These are phyloP conservation scores for Cnidoscolus chayamansa DNA, from an alignment of 441 rosid genomes.

Conservation along the genomic window DNA sequence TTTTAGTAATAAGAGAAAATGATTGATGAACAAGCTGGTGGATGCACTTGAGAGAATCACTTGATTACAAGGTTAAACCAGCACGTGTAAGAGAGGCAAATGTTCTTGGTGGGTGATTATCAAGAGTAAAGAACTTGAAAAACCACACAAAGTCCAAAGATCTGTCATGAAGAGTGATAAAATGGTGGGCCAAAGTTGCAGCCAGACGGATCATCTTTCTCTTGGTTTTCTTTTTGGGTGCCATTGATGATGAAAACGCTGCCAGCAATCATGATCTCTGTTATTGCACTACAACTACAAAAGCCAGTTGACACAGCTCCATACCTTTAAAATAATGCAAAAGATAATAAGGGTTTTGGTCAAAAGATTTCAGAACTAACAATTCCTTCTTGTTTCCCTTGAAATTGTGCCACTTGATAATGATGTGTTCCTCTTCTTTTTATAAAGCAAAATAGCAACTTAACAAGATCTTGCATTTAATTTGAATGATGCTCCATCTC, in stretches of 20 bases:
- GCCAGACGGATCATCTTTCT: conserved; percentile 25
- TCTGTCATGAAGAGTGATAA: neutral
- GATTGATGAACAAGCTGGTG: neutral
- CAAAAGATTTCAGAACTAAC: conserved; percentile 24
- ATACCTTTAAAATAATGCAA: conserved; percentile 13
- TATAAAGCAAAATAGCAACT: conserved; percentile 22
- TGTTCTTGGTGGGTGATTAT: conserved; percentile 14
- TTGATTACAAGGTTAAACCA: conserved; percentile 13
- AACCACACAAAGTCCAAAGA: neutral
- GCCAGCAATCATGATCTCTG: conserved; percentile 24
- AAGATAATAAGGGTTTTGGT: neutral
- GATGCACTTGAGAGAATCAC: neutral
- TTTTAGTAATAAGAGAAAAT: neutral
- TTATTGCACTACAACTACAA: conserved; percentile 20
- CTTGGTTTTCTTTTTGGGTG: conserved; percentile 15
- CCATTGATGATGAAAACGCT: conserved; percentile 33
- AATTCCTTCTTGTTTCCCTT: conserved; percentile 8
- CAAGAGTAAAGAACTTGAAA: conserved; percentile 1
- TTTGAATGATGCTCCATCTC: neutral
- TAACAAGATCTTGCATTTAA: neutral
- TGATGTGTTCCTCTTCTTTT: conserved; percentile 24
- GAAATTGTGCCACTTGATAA: conserved; percentile 17
- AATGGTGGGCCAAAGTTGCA: conserved; percentile 37
- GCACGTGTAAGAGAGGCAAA: conserved; percentile 17
- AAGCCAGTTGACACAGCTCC: conserved; percentile 17